A percentile compares a stretch with the other conserved stretches of the same genome.
Conservation (phyloP, 1,284 basidiomycete genomes). For the Microbotryum silenes-acaulis region DNA sequence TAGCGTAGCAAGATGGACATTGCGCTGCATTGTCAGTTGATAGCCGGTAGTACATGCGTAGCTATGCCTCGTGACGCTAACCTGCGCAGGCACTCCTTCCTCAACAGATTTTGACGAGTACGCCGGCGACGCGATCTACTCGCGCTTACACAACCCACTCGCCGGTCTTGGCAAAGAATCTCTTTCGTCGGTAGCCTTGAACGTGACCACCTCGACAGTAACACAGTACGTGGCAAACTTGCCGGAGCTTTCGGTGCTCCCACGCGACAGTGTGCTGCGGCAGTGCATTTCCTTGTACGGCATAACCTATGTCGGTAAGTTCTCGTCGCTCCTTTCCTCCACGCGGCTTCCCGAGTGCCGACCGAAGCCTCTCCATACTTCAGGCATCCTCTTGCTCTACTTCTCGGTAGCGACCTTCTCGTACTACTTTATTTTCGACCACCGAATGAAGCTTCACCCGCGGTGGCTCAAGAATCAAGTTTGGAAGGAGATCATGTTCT, state of each 20-base stretch:
- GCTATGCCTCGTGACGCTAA: no score
- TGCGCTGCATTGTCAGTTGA: no score
- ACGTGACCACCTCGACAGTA: conserved; percentile 34
- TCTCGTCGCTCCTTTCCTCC: conserved; percentile 47
- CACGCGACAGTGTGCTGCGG: conserved; percentile 67
- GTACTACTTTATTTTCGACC: conserved; percentile 85
- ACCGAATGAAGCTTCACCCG: conserved; percentile 88
- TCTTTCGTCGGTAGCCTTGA: conserved; percentile 32
- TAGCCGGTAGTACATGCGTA: no score
- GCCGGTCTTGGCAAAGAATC: conserved; percentile 44
- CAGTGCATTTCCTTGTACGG: conserved; percentile 67
- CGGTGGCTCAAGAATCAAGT: conserved; percentile 85
- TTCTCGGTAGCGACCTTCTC: conserved; percentile 77
- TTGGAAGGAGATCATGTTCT: conserved; percentile 68
- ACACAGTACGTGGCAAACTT: conserved; percentile 36
- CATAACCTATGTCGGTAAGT: conserved; percentile 59
- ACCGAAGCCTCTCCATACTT: not conserved
- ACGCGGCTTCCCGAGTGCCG: not conserved
- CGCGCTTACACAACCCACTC: conserved; percentile 52
- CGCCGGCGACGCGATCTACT: conserved; percentile 70
- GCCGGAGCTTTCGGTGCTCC: conserved; percentile 56
- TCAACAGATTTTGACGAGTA: conserved; percentile 56
- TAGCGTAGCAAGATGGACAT: no score
- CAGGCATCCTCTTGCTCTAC: conserved; percentile 46
- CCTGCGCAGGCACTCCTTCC: no score